Evolutionary conservation across 2,329 filamentous ascomycete species (phyloP), one percentile per base, ranked within the genome.

Genomic region (Lasiodiplodia gonubiensis): DNA sequence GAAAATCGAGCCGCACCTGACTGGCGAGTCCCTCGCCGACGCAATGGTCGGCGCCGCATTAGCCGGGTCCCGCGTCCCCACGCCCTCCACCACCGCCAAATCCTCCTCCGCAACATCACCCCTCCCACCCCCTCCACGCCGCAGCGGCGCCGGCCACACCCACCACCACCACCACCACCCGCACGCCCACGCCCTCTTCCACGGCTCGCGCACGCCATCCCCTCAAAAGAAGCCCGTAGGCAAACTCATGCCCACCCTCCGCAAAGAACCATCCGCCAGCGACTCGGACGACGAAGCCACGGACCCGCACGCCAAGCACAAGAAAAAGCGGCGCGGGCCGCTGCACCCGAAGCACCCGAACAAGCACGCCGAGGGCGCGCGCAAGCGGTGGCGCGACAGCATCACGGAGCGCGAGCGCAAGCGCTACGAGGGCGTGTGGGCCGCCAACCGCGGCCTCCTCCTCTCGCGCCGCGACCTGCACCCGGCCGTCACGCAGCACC

Each of bases 391-490:
- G 92, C 86, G 91, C 51, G 91, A 94, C 71, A 84, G 88, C 69
- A 86, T 95, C 51, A 92, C 90, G 0, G 85, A 87, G 57, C 83
- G 87, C 5, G 91, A 95, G 74, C 83, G 90, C n/a, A 91, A 91
- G 74, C 85, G 92, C 1, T 95, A 95, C 77, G 92, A 94, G 77
- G 92, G 90, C 2, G 86, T 95, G 1, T 95, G 92, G 91, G 92
- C 92, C 1, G 92, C 91, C 51, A 95, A 95, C 73, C 87, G 88
- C 59, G 92, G 92, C 0, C 68, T 88, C 0, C 72, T 77, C 55
- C 74, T 77, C 30, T 69, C 76, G 12, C 59, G 46, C 18, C 25
- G 27, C 7, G 70, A 6, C 70, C 59, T 39, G 67, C 69, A 35
- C 8, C 57, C 57, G 39, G 3, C 3, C 23, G 42, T 33, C 8